These are phyloP conservation scores for Saksenaea vasiformis DNA, from an alignment of 371 early-diverging fungal genomes.

Conservation along the genomic window DNA sequence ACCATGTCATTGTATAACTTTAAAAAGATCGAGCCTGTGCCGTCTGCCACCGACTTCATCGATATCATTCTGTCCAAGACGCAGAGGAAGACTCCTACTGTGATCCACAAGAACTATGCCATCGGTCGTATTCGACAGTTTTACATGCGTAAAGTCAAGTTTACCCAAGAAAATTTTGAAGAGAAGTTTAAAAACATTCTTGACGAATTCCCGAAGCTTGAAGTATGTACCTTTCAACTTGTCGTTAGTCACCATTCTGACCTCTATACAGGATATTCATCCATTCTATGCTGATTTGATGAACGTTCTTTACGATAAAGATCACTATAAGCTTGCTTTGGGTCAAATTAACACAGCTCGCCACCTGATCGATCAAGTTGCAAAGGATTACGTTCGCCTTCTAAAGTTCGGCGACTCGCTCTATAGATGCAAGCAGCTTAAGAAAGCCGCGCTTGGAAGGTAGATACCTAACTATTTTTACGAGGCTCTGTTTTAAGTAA, in stretches of 20 bases:
- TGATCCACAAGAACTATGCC: constrained; percentile 94
- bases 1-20: constrained; percentile 87
- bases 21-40: constrained; percentile 97
- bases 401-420: constrained; percentile 99
- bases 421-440: constrained; percentile 99
- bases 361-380: constrained; percentile 95
- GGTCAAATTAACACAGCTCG: constrained; percentile 99
- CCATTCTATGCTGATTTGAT: constrained; percentile 99
- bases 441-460: constrained; percentile 92
- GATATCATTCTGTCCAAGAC: constrained; percentile 99
- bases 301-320: constrained; percentile 99
- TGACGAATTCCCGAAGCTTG: constrained; percentile 98
- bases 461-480: constrained; percentile 12
- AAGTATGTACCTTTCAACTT: constrained; percentile 62
- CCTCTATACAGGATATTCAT: constrained; percentile 87
- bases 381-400: constrained; percentile 97
- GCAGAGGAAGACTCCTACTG: constrained; percentile 99
- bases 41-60: constrained; percentile 92
- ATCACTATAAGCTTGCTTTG: constrained; percentile 99
- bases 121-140: constrained; percentile 98
- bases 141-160: constrained; percentile 99
- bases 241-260: background rate
- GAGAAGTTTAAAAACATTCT: constrained; percentile 94
- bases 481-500: background rate
- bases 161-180: constrained; percentile 97